Conservation (phyloP, 2,329 filamentous ascomycete species). For the Mycogone perniciosa region DNA sequence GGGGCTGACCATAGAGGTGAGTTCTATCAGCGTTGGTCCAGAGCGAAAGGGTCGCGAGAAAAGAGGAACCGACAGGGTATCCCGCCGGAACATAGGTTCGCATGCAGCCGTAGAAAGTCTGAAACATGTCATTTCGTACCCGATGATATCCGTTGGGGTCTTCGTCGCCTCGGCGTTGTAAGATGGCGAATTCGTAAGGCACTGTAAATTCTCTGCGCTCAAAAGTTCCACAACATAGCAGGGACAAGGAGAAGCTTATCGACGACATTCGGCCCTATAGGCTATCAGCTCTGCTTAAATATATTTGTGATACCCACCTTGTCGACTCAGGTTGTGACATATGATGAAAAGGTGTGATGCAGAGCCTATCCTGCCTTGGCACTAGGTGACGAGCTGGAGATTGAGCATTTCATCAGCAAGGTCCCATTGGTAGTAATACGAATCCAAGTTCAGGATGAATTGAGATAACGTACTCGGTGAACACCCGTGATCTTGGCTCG, state of each 20-base stretch:
- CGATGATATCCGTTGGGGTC: too few species aligned
- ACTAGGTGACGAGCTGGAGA: too few species aligned
- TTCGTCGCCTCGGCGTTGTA: too few species aligned
- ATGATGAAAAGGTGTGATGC: background rate
- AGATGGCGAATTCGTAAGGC: background rate
- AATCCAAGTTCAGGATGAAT: too few species aligned
- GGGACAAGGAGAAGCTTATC: constrained; percentile 3
- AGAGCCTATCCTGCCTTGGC: background rate
- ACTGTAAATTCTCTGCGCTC: background rate
- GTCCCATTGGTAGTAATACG: background rate
- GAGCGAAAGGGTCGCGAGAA: background rate
- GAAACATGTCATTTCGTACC: too few species aligned
- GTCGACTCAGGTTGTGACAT: constrained; percentile 12
- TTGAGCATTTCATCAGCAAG: background rate
- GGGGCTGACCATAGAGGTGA: background rate
- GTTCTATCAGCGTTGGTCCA: background rate
- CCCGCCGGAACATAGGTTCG: too few species aligned
- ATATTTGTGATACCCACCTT: constrained; percentile 6
- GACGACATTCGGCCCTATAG: constrained; percentile 12
- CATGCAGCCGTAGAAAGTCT: too few species aligned
- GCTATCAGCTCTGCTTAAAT: background rate
- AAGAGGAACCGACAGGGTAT: background rate
- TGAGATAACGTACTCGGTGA: too few species aligned
- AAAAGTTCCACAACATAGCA: constrained; percentile 8
- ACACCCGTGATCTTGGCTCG: too few species aligned